Percentiles rank a stretch among this genome's conserved stretches.
Evolutionary conservation across 345 rosid genomes (phyloP).

Genomic region (Salix brachista): DNA sequence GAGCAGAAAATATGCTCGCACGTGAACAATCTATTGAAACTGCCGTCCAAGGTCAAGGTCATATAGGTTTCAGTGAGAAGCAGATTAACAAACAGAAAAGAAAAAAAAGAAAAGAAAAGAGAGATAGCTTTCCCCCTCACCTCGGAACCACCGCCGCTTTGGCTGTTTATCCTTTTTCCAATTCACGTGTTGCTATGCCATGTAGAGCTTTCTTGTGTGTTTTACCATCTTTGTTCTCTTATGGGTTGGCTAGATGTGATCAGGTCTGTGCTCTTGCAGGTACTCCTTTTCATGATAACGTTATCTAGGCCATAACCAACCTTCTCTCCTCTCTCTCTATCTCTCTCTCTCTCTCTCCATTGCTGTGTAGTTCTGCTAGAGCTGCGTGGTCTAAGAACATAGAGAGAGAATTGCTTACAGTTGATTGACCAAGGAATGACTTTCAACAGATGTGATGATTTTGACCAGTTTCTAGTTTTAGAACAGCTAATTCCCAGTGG

Average conservation of each 20-base stretch:
- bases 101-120: background rate
- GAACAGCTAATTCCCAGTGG: background rate
- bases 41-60: slow-evolving; percentile 32
- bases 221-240: slow-evolving; percentile 58
- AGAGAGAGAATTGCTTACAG: background rate
- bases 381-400: background rate
- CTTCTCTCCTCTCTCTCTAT: background rate
- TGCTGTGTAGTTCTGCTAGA: slow-evolving; percentile 2
- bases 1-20: slow-evolving; percentile 22
- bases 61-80: background rate
- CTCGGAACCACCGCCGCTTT: slow-evolving; percentile 59
- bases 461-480: background rate
- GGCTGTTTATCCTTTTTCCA: slow-evolving; percentile 21
- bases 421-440: background rate
- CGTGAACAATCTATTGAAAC: slow-evolving; percentile 40
- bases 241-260: slow-evolving; percentile 33
- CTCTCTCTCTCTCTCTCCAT: background rate
- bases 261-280: slow-evolving; percentile 31
- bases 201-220: slow-evolving; percentile 25
- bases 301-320: slow-evolving; percentile 14
- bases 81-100: background rate
- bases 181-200: slow-evolving; percentile 67
- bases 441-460: background rate
- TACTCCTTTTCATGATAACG: slow-evolving; percentile 27
- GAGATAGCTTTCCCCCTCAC: background rate